Conservation (phyloP, 23 red algal genomes). For the Chondrus crispus region DNA sequence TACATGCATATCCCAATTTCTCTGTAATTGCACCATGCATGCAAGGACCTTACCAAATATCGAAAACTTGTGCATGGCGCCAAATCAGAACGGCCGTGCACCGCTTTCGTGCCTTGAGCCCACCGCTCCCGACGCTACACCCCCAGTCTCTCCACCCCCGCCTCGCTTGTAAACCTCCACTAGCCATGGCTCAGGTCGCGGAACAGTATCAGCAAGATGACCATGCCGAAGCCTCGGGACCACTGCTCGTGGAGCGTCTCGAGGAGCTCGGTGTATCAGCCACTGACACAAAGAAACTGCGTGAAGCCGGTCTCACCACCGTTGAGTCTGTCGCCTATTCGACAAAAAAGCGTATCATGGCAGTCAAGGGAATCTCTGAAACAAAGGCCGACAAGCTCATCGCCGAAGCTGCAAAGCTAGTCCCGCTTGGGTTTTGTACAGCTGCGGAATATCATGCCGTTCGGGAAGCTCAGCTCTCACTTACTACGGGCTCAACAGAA, state of each 20-base stretch:
- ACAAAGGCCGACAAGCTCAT: conserved; percentile 98
- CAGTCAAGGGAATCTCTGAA: conserved; percentile 91
- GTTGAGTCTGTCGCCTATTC: conserved; percentile 96
- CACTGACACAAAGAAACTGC: conserved; percentile 96
- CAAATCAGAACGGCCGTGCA: no score
- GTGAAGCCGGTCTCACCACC: conserved; percentile 89
- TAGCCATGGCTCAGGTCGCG: conserved; percentile 37
- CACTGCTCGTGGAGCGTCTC: conserved; percentile 74
- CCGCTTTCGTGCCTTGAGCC: neutral
- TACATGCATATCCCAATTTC: no score
- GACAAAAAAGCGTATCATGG: conserved; percentile 81
- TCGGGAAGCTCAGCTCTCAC: conserved; percentile 73
- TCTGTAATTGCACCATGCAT: no score
- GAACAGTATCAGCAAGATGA: conserved; percentile 61
- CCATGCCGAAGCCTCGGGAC: conserved; percentile 49
- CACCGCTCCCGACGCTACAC: neutral
- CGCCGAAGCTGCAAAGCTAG: conserved; percentile 82
- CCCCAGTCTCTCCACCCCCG: neutral
- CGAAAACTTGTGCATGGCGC: no score
- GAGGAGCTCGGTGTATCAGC: conserved; percentile 83
- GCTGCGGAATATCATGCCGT: conserved; percentile 70
- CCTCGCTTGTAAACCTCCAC: neutral
- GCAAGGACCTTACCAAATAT: no score
- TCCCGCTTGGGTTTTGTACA: conserved; percentile 88
- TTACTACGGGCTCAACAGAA: conserved; percentile 94